phyloP scores from a whole-genome alignment of 2,329 filamentous ascomycete genomes.

The Penicillium fuscoglaucum region DNA sequence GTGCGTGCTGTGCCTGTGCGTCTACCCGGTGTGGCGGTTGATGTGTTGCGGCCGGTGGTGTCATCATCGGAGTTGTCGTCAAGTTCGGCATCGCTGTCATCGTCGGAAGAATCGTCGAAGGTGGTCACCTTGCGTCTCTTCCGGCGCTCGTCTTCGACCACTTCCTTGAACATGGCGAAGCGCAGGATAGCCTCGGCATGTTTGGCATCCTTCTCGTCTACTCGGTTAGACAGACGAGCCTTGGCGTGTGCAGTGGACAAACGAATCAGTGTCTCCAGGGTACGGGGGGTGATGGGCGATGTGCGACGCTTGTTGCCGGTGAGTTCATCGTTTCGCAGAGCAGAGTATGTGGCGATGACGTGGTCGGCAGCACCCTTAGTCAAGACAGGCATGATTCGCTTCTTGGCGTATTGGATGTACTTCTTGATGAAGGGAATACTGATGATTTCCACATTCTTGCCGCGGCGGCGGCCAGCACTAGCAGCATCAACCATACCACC shows the following conservation, averaged over 20 bases:
- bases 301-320: conserved; percentile 91
- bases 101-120: conserved; percentile 61
- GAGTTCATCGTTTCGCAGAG: conserved; percentile 91
- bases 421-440: conserved; percentile 99
- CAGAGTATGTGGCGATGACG: conserved; percentile 87
- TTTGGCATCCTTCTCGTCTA: conserved; percentile 85
- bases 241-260: conserved; percentile 95
- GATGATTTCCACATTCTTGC: conserved; percentile 79
- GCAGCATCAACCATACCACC: conserved; percentile 72
- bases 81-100: conserved; percentile 43
- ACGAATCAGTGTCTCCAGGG: conserved; percentile 96
- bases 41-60: conserved; percentile 23
- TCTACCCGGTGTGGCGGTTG: conserved; percentile 34
- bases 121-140: conserved; percentile 79
- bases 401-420: conserved; percentile 98
- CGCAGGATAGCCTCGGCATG: conserved; percentile 86
- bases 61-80: conserved; percentile 33
- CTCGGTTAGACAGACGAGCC: conserved; percentile 78
- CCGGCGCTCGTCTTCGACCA: conserved; percentile 73
- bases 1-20: conserved; percentile 33
- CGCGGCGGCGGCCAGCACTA: conserved; percentile 67
- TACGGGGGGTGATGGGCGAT: conserved; percentile 93
- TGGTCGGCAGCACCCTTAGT: conserved; percentile 90
- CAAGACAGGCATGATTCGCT: conserved; percentile 80
- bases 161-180: conserved; percentile 96